Percentiles rank a stretch among this genome's conserved stretches.
phyloP scores from a whole-genome alignment of 805 yeast species.

The Yarrowia sp. region DNA sequence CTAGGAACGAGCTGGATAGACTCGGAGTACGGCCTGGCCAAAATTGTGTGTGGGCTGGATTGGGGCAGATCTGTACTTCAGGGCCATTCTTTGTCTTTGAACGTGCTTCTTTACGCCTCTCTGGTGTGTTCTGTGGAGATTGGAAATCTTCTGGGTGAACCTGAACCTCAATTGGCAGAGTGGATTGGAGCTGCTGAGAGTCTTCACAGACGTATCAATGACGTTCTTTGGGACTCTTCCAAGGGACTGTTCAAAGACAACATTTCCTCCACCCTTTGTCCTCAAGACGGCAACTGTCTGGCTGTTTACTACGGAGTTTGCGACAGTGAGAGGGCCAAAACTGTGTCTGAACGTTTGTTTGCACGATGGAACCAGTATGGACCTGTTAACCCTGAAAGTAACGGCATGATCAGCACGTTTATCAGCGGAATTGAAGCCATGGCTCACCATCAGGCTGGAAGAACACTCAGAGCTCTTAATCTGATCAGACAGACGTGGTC shows the following conservation, averaged over 20 bases:
- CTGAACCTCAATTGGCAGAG: background rate
- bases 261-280: background rate
- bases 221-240: background rate
- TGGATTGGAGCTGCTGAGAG: background rate
- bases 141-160: background rate
- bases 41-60: background rate
- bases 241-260: background rate
- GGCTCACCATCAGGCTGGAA: background rate
- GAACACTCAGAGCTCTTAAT: background rate
- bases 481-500: background rate
- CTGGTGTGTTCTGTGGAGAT: background rate
- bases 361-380: conserved; percentile 2
- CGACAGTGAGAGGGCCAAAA: background rate
- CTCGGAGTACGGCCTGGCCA: background rate
- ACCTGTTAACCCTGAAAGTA: background rate
- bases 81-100: background rate
- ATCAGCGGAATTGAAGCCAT: background rate
- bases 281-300: conserved; percentile 13
- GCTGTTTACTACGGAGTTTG: background rate
- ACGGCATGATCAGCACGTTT: background rate
- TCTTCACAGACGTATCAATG: background rate
- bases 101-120: background rate
- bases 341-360: background rate
- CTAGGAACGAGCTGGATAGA: conserved; percentile 1
- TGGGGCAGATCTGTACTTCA: background rate